Conservation (phyloP, 2,329 filamentous ascomycete genomes). For the Orbilia javanica region DNA sequence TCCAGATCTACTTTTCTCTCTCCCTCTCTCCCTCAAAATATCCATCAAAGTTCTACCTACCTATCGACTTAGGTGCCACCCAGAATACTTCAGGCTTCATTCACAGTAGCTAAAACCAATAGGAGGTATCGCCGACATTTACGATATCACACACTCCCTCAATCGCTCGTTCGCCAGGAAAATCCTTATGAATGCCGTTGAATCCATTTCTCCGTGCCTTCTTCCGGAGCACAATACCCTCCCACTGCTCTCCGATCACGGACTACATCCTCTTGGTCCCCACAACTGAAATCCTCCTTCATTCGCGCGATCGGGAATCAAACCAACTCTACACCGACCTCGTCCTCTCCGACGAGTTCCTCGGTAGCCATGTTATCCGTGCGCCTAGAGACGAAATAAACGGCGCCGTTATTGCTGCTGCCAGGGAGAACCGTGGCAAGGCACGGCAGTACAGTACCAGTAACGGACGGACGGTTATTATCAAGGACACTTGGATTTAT, state of each 20-base stretch:
- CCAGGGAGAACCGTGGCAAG: conserved; percentile 86
- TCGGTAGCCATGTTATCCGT: conserved; percentile 95
- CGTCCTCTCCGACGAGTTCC: conserved; percentile 90
- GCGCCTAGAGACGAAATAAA: conserved; percentile 72
- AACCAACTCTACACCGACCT: conserved; percentile 82
- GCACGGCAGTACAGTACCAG: conserved; percentile 93
- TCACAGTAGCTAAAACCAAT: background rate
- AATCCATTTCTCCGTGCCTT: conserved; percentile 99
- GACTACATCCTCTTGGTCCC: conserved; percentile 96
- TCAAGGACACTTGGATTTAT: conserved; percentile 93
- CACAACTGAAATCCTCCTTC: conserved; percentile 89
- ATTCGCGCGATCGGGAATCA: conserved; percentile 87
- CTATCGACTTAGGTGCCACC: too few species aligned
- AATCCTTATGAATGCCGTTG: conserved; percentile 86
- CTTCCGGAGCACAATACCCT: conserved; percentile 92
- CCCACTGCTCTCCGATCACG: conserved; percentile 90
- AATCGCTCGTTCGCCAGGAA: background rate
- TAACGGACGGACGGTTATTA: conserved; percentile 91
- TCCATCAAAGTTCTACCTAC: background rate
- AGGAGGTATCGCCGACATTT: background rate
- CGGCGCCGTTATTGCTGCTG: conserved; percentile 68
- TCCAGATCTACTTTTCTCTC: background rate
- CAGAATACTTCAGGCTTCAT: too few species aligned
- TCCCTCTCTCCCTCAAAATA: background rate
- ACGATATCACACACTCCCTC: background rate